A percentile compares a stretch with the other conserved stretches of the same genome.
These are phyloP conservation scores for Aegle marmelos DNA, from an alignment of 345 rosid species.

Conservation along the genomic window DNA sequence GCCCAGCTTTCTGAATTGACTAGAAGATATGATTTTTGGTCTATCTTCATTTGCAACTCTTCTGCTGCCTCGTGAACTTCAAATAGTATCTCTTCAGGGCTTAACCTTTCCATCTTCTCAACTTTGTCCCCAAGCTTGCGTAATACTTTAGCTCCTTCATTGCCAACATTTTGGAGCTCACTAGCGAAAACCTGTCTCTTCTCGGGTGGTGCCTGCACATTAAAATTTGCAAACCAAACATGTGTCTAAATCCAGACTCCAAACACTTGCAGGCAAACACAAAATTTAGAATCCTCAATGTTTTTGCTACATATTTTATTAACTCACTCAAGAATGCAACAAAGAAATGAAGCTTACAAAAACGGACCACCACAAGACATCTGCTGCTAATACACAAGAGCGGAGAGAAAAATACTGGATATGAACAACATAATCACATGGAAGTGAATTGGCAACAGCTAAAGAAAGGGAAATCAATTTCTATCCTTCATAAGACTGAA, in stretches of 20 bases:
- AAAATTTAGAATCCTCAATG: background rate
- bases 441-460: background rate
- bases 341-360: background rate
- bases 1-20: conserved; percentile 81
- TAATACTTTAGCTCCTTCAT: conserved; percentile 44
- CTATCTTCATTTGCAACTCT: conserved; percentile 69
- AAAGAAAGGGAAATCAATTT: background rate
- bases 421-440: background rate
- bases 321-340: background rate
- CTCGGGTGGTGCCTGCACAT: conserved; percentile 70
- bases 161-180: conserved; percentile 45
- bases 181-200: conserved; percentile 55
- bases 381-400: background rate
- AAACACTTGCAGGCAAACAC: background rate
- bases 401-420: background rate
- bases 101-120: conserved; percentile 44
- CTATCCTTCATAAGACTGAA: background rate
- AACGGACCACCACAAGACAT: background rate
- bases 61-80: conserved; percentile 75
- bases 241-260: background rate
- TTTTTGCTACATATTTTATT: background rate
- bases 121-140: conserved; percentile 43
- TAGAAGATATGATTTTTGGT: conserved; percentile 57
- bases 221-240: background rate
- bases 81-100: conserved; percentile 44